These are phyloP conservation scores for Penicillium bialowiezense DNA, from an alignment of 495 filamentous ascomycete species.

Conservation along the genomic window DNA sequence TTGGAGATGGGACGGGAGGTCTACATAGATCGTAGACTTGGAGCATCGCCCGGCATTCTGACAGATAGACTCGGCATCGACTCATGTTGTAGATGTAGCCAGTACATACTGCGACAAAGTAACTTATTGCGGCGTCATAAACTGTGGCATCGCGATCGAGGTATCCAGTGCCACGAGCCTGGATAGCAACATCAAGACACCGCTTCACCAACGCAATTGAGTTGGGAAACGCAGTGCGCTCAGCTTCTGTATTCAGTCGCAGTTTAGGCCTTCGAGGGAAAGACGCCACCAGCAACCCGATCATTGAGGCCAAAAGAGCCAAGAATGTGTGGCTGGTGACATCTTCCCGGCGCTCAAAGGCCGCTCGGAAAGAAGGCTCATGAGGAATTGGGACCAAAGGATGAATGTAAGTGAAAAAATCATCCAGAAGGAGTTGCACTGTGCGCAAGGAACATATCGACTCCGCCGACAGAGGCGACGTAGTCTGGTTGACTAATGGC, in stretches of 20 bases:
- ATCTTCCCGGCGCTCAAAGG: slow-evolving; percentile 69
- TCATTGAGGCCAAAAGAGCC: slow-evolving; percentile 78
- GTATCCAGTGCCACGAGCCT: slow-evolving; percentile 69
- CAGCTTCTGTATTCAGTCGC: slow-evolving; percentile 61
- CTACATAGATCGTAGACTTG: slow-evolving; percentile 63
- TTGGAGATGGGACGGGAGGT: slow-evolving; percentile 26
- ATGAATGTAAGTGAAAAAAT: slow-evolving; percentile 89
- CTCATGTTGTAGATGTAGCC: slow-evolving; percentile 68
- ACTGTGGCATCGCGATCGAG: slow-evolving; percentile 64
- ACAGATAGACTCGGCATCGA: slow-evolving; percentile 64
- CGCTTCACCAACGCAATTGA: slow-evolving; percentile 68
- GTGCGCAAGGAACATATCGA: slow-evolving; percentile 69
- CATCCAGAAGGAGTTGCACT: slow-evolving; percentile 69
- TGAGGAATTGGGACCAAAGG: slow-evolving; percentile 84
- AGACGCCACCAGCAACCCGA: slow-evolving; percentile 70
- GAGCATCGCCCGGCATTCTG: slow-evolving; percentile 70
- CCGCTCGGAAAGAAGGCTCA: slow-evolving; percentile 75
- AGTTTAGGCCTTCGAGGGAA: slow-evolving; percentile 75
- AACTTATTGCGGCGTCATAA: slow-evolving; percentile 83
- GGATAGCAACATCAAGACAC: slow-evolving; percentile 68
- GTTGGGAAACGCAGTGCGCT: slow-evolving; percentile 51
- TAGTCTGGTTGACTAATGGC: slow-evolving; percentile 21
- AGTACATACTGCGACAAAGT: slow-evolving; percentile 70
- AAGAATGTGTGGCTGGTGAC: slow-evolving; percentile 65
- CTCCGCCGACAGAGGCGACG: slow-evolving; percentile 54